Evolutionary conservation across 1,284 basidiomycete species (phyloP).

Genomic region (Ganoderma meredithae): DNA sequence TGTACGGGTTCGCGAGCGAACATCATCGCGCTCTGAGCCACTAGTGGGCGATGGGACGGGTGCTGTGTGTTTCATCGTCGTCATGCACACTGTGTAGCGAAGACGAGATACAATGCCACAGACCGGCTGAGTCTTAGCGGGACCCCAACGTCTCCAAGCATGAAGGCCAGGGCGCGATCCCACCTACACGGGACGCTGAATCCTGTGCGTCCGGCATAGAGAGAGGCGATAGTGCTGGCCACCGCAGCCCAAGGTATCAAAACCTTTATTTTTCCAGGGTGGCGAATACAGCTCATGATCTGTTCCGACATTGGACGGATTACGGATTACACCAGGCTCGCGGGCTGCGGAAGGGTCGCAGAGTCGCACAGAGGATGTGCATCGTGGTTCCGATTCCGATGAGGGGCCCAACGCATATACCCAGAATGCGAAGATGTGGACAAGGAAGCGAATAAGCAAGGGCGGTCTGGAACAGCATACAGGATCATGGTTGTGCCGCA

Average conservation of each 20-base stretch:
- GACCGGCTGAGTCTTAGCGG: not conserved
- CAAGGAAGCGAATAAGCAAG: slow-evolving; percentile 7
- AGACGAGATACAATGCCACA: not conserved
- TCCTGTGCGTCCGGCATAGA: not conserved
- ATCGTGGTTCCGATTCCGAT: too few species aligned
- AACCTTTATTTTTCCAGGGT: not conserved
- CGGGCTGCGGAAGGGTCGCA: not conserved
- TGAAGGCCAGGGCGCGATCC: not conserved
- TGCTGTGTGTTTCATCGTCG: slow-evolving; percentile 5
- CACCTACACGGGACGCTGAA: not conserved
- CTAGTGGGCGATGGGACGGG: not conserved
- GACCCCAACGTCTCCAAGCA: not conserved
- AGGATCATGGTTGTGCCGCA: not conserved
- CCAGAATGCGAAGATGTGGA: not conserved
- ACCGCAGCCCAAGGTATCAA: slow-evolving; percentile 2
- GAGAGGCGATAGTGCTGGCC: not conserved
- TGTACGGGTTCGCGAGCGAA: not conserved
- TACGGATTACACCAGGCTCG: not conserved
- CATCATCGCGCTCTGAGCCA: not conserved
- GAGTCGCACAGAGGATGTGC: not conserved
- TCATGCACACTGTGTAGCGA: not conserved
- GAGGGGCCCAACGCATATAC: not conserved
- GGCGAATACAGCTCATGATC: not conserved
- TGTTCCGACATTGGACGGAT: not conserved
- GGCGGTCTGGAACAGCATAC: slow-evolving; percentile 6